A percentile compares a stretch with the other conserved stretches of the same genome.
Conservation (phyloP, 2,329 filamentous ascomycete species). For the Talaromyces rugulosus region DNA sequence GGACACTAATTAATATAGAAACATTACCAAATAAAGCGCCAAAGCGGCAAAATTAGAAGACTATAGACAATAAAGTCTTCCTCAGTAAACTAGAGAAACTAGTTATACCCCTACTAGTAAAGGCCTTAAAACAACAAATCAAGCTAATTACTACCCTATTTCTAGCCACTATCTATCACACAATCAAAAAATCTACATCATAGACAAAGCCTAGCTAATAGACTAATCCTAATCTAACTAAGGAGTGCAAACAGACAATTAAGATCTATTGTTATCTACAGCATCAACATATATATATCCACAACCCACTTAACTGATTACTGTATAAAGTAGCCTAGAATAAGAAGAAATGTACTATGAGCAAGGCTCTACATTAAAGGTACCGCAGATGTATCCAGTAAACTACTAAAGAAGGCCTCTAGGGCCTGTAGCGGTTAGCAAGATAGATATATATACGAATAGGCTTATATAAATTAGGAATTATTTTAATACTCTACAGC, state of each 20-base stretch:
- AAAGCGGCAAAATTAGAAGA: background rate
- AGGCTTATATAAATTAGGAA: background rate
- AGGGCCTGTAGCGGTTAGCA: background rate
- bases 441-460: background rate
- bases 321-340: background rate
- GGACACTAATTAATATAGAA: background rate
- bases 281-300: background rate
- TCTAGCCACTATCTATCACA: background rate
- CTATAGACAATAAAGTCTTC: background rate
- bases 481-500: background rate
- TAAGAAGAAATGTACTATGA: background rate
- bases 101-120: background rate
- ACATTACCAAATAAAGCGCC: background rate
- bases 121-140: background rate
- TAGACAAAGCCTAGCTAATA: background rate
- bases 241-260: background rate
- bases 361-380: background rate
- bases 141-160: background rate
- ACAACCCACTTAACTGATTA: background rate
- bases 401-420: background rate
- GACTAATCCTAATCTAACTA: background rate
- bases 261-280: background rate
- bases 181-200: background rate
- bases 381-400: background rate
- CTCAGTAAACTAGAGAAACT: background rate